These are phyloP conservation scores for Senna siamea DNA, from an alignment of 306 rosid species.

Conservation along the genomic window DNA sequence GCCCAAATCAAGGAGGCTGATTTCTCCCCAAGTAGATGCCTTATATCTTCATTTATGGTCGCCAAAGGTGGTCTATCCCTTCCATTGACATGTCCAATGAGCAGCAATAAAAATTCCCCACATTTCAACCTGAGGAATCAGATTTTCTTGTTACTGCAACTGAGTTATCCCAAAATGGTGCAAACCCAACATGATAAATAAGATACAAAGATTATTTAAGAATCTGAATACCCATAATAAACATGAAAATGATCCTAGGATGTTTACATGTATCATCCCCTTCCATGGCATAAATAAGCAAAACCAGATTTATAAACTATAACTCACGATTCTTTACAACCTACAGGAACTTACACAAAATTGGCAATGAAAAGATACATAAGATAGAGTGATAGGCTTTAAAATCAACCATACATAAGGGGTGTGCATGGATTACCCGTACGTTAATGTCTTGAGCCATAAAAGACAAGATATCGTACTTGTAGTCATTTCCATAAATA, in stretches of 20 bases:
- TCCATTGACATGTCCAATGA: conserved; percentile 88
- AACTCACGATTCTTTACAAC: not conserved
- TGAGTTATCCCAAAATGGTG: conserved; percentile 4
- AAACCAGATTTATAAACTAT: conserved; percentile 1
- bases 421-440: not conserved
- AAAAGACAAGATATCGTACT: not conserved
- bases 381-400: not conserved
- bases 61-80: conserved; percentile 78
- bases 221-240: not conserved
- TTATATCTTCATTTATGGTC: conserved; percentile 78
- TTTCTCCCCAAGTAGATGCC: conserved; percentile 88
- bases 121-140: conserved; percentile 74
- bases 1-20: conserved; percentile 99
- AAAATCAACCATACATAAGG: not conserved
- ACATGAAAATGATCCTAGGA: not conserved
- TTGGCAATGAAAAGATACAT: conserved; percentile 1
- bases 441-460: not conserved
- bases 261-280: not conserved
- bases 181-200: conserved; percentile 22
- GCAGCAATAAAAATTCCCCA: conserved; percentile 87
- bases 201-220: not conserved
- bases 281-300: conserved; percentile 12
- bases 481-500: not conserved
- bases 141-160: conserved; percentile 12
- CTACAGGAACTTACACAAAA: not conserved